Evolutionary conservation across 495 filamentous ascomycete genomes (phyloP).

Genomic region (Hypoxylon subgilvum): DNA sequence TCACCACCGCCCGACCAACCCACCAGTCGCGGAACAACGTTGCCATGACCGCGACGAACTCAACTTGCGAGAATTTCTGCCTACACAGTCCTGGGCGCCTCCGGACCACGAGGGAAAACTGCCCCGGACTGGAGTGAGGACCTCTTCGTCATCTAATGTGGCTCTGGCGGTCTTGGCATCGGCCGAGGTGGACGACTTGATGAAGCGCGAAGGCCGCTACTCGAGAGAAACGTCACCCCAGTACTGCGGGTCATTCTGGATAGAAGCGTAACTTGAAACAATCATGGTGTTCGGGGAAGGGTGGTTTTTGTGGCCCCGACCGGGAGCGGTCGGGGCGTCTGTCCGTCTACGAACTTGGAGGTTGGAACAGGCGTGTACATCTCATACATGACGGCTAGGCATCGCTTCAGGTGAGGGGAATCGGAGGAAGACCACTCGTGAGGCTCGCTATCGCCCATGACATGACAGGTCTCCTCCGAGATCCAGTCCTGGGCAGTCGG

Average conservation of each 20-base stretch:
- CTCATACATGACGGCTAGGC: conserved; percentile 57
- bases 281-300: conserved; percentile 34
- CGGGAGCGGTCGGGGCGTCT: conserved; percentile 27
- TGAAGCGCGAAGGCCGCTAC: conserved; percentile 47
- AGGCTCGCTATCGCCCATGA: conserved; percentile 24
- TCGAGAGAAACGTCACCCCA: conserved; percentile 41
- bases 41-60: conserved; percentile 58
- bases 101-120: conserved; percentile 58
- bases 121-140: conserved; percentile 44
- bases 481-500: conserved; percentile 54
- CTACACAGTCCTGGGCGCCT: conserved; percentile 55
- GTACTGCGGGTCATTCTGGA: conserved; percentile 36
- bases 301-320: conserved; percentile 22
- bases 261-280: conserved; percentile 18
- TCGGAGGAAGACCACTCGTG: conserved; percentile 47
- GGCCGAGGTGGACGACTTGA: conserved; percentile 10
- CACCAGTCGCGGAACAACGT: conserved; percentile 48
- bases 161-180: not conserved
- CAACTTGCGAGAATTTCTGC: conserved; percentile 60
- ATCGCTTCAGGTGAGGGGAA: conserved; percentile 52
- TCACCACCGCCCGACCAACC: conserved; percentile 45
- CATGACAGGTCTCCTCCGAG: conserved; percentile 22
- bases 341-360: conserved; percentile 45
- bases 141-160: conserved; percentile 24
- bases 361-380: conserved; percentile 54